Percentiles rank a stretch among this genome's conserved stretches.
phyloP scores from a whole-genome alignment of 345 rosid genomes.

The Trapa incisa region DNA sequence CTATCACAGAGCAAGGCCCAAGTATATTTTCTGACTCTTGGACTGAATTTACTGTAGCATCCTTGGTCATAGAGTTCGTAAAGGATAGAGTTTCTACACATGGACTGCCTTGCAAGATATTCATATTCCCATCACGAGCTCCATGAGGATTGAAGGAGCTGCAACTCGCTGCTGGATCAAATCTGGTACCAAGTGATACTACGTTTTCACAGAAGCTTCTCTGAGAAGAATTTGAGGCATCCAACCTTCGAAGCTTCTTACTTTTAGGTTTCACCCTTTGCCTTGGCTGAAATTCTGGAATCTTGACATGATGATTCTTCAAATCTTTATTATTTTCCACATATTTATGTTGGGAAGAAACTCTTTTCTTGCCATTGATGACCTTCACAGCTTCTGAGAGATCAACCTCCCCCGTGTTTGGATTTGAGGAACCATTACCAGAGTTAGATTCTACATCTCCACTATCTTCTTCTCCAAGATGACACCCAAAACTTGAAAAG shows the following conservation, averaged over 20 bases:
- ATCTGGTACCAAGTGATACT: constrained; percentile 6
- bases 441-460: constrained; percentile 22
- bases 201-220: constrained; percentile 7
- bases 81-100: constrained; percentile 19
- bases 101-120: constrained; percentile 9
- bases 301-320: constrained; percentile 5
- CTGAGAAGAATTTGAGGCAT: constrained; percentile 11
- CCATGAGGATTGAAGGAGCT: constrained; percentile 6
- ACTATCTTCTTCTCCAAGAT: constrained; percentile 21
- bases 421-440: constrained; percentile 12
- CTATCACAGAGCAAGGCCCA: constrained; percentile 21
- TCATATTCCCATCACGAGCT: constrained; percentile 3
- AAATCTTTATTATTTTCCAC: constrained; percentile 10
- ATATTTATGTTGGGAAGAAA: constrained; percentile 5
- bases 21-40: constrained; percentile 1
- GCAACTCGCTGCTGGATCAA: constrained; percentile 16
- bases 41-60: not conserved
- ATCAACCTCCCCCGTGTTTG: constrained; percentile 14
- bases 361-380: constrained; percentile 5
- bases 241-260: constrained; percentile 14
- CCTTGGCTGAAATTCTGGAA: constrained; percentile 7
- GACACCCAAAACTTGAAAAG: constrained; percentile 11
- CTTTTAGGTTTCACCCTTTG: constrained; percentile 12
- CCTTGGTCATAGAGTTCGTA: constrained; percentile 18
- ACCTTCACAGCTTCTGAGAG: constrained; percentile 12